phyloP scores from a whole-genome alignment of 1,284 basidiomycete genomes.

The Ganoderma sp. region DNA sequence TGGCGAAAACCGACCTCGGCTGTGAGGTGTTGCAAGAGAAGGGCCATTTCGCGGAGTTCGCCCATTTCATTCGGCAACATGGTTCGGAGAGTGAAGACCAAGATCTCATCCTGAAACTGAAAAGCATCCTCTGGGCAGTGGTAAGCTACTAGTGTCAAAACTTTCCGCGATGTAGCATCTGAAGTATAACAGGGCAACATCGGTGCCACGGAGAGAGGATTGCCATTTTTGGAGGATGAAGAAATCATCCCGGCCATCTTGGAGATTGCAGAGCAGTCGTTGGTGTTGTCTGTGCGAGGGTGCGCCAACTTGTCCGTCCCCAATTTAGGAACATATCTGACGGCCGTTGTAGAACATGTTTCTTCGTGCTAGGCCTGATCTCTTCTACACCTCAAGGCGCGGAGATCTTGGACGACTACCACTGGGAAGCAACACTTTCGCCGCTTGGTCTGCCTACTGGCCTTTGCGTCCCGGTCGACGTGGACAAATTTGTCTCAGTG shows the following conservation, averaged over 20 bases:
- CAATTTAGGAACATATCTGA: not conserved
- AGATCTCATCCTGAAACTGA: conserved; percentile 86
- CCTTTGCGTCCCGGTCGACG: conserved; percentile 85
- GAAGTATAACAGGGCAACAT: conserved; percentile 79
- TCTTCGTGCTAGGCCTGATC: conserved; percentile 90
- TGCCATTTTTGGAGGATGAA: conserved; percentile 95
- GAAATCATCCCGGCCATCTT: conserved; percentile 90
- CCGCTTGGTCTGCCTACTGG: conserved; percentile 90
- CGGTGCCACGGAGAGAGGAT: conserved; percentile 86
- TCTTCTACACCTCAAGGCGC: conserved; percentile 77
- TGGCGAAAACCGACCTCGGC: conserved; percentile 94
- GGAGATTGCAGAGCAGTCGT: conserved; percentile 89
- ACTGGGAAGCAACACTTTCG: conserved; percentile 91
- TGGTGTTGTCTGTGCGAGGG: conserved; percentile 93
- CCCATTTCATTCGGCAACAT: conserved; percentile 88
- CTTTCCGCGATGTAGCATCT: not conserved
- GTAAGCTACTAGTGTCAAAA: conserved; percentile 54
- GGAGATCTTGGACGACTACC: conserved; percentile 87
- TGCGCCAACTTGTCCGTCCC: conserved; percentile 46
- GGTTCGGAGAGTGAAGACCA: conserved; percentile 84
- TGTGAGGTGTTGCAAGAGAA: conserved; percentile 90
- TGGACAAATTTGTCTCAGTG: conserved; percentile 81
- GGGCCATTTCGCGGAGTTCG: conserved; percentile 91
- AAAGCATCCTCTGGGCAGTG: conserved; percentile 96
- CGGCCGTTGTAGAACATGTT: conserved; percentile 76